Conservation (phyloP, 257 asterid genomes). For the Osmanthus fragrans region DNA sequence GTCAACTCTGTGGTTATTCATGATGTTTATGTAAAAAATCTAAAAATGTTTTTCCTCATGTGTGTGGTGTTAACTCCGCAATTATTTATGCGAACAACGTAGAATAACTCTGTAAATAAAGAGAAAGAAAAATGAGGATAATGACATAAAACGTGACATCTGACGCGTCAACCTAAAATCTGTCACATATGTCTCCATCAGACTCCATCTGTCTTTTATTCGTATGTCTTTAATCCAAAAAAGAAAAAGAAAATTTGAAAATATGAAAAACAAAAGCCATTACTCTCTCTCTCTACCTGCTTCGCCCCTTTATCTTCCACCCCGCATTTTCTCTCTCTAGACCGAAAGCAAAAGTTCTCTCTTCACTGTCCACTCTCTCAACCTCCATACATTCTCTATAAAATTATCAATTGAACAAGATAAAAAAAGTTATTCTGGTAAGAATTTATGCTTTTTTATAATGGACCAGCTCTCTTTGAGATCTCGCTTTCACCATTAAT, state of each 20-base stretch:
- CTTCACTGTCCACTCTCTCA: constrained; percentile 22
- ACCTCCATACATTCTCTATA: background rate
- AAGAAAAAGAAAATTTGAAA: too few species aligned
- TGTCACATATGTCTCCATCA: background rate
- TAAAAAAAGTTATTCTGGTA: constrained; percentile 8
- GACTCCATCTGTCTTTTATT: background rate
- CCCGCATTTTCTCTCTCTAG: constrained; percentile 31
- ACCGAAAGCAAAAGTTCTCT: constrained; percentile 19
- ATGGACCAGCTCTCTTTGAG: background rate
- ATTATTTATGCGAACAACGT: too few species aligned
- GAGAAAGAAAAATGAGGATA: background rate
- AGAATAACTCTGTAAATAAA: too few species aligned
- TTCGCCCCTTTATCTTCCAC: constrained; percentile 6
- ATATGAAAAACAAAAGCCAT: background rate
- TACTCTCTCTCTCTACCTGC: background rate
- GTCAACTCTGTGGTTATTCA: too few species aligned
- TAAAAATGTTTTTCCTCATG: too few species aligned
- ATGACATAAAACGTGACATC: background rate
- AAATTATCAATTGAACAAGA: background rate
- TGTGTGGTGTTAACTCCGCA: too few species aligned
- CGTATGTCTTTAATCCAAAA: background rate
- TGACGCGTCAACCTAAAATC: background rate
- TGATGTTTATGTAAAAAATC: too few species aligned
- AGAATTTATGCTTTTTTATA: background rate
- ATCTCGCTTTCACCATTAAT: constrained; percentile 17